Base-by-base conservation (phyloP, 225 moss, liverwort and hornwort genomes). In the Pseudisothecium myosuroides region DNA sequence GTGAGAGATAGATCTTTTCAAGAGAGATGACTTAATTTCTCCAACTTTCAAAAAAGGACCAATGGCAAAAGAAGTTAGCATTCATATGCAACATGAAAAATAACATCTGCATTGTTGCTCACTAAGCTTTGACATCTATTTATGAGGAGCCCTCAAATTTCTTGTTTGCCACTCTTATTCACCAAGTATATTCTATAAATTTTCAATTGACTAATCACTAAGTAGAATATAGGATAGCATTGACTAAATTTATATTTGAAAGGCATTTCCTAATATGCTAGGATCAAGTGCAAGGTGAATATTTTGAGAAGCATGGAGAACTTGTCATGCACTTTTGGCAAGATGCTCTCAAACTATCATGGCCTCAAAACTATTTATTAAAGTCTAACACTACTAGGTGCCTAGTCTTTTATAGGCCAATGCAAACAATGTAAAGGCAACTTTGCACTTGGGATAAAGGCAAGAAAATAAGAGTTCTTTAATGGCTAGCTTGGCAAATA, bases 401-500 rank as follows among this genome's bases (percentile, higher is more conserved):
- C n/a, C n/a, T n/a, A n/a, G 7, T 22, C 22, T 21, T 7, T 11
- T 68, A 10, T 36, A 66, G 37, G 20, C 20, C 20, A 66, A 66
- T 66, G 36, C 18, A 11, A 0, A 34, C 20, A 20, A 37, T 66
- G 3, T 10, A 66, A 66, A 66, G 66, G 36, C 11, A 66, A 36
- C 10, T 36, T 66, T 66, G 19, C 19, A 66, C 66, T 66, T 66
- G 66, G 19, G 5, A 36, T 11, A 20, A 66, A 66, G 66, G 37
- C 37, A 68, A 68, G n/a, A 68, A 22, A 12, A 68, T 6, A 67
- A 69, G 8, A 41, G 12, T 12, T 13, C 2, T 39, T 69, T 3
- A 41, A 14, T 41, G 7, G 2, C 12, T 0, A 22, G 0, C 68
- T n/a, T 22, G 12, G 12, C 22, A 22, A n/a, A 22, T 2, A 2